Evolutionary conservation across 305 asterid genomes (phyloP).

Genomic region (Stenogyne calaminthoides): DNA sequence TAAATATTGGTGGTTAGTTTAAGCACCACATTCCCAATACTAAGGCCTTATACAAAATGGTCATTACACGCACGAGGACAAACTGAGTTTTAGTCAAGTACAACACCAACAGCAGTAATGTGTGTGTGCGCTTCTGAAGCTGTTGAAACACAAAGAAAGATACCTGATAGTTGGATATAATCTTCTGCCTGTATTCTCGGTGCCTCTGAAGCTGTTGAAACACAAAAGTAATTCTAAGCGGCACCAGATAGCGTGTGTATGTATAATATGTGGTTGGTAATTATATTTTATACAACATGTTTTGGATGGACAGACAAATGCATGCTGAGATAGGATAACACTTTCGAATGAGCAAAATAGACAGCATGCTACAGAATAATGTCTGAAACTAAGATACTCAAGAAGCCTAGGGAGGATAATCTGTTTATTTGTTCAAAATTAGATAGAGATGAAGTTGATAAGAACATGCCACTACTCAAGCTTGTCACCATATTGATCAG

Average conservation of each 20-base stretch:
- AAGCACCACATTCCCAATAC: neutral
- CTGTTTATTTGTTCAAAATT: neutral
- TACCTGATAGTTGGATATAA: slow-evolving; percentile 97
- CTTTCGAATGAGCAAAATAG: neutral
- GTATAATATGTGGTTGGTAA: neutral
- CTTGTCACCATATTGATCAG: neutral
- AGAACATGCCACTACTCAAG: neutral
- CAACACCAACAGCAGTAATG: neutral
- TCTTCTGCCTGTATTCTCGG: slow-evolving; percentile 96
- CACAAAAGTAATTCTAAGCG: slow-evolving; percentile 23
- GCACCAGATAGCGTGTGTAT: neutral
- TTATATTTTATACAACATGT: neutral
- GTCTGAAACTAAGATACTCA: slow-evolving; percentile 6
- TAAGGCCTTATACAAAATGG: neutral
- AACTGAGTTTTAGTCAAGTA: neutral
- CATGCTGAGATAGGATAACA: neutral
- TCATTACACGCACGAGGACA: neutral
- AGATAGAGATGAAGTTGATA: neutral
- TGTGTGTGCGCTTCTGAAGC: no score
- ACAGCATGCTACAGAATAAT: slow-evolving; percentile 6
- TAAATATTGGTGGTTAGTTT: neutral
- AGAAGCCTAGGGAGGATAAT: neutral
- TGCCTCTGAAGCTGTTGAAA: slow-evolving; percentile 85
- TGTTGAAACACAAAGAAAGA: no score
- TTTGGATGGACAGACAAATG: neutral